Conservation (phyloP, 2,329 filamentous ascomycete species). For the Clonostachys rhizophaga region DNA sequence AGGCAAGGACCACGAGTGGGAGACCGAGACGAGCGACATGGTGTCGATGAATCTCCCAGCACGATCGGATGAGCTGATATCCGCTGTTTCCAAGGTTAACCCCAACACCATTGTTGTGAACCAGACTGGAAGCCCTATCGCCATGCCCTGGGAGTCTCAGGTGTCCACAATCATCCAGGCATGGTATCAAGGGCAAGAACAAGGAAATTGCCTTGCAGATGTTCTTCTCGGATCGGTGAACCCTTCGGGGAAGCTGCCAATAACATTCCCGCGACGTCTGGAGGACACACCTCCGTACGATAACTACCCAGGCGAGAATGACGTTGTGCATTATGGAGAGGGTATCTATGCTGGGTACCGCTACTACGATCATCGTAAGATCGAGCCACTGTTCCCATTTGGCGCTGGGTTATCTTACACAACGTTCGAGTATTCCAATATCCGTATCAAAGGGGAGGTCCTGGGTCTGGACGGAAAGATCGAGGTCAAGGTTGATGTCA, state of each 20-base stretch:
- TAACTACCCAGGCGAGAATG: constrained; percentile 10
- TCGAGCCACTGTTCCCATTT: constrained; percentile 47
- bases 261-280: constrained; percentile 59
- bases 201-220: constrained; percentile 68
- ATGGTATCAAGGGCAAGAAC: constrained; percentile 63
- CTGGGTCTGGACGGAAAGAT: constrained; percentile 47
- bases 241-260: constrained; percentile 56
- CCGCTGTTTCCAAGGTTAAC: background rate
- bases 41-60: constrained; percentile 34
- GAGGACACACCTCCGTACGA: constrained; percentile 64
- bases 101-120: constrained; percentile 5
- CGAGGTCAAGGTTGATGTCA: constrained; percentile 51
- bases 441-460: constrained; percentile 30
- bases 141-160: background rate
- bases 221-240: constrained; percentile 69
- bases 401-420: constrained; percentile 54
- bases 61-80: background rate
- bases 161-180: background rate
- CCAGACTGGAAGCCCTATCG: constrained; percentile 35
- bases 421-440: constrained; percentile 39
- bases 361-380: constrained; percentile 38
- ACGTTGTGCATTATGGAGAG: constrained; percentile 63
- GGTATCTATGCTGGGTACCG: constrained; percentile 71
- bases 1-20: constrained; percentile 71
- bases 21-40: constrained; percentile 50